Evolutionary conservation across 441 rosid species (phyloP), one percentile per base, ranked within the genome.

Genomic region (Erysimum cheiri): DNA sequence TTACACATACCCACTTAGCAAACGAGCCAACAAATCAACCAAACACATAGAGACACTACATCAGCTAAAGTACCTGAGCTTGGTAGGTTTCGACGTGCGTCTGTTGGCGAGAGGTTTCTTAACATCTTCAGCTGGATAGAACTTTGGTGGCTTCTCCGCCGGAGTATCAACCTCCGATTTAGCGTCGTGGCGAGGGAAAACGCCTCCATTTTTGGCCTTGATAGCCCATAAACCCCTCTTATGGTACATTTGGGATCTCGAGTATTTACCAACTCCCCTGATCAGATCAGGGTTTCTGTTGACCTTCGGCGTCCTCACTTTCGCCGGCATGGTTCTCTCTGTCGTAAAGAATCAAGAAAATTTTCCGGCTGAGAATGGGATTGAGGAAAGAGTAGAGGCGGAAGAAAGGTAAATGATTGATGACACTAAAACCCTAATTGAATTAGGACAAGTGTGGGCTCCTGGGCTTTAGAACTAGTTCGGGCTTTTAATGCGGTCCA

Each of bases 161-260:
- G 88, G 76, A 19, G 91, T 24, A 19, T 80, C 75, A 6, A 78
- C 77, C 69, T 84, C 88, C 0, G 91, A 79, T 28, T 82, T 79
- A 12, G 88, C 80, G 53, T 85, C 89, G 80, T 90, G 93, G 65
- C 73, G 89, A 0, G 98, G 95, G 71, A 90, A 84, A 33, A 60
- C 87, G 75, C 96, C 94, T 60, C 94, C 96, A 24, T 88, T 77
- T 77, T 92, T 88, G 24, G 94, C 96, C 78, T 88, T 92, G 81
- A 90, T 87, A 0, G 98, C 98, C 96, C 95, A 92, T 10, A 89
- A 68, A 22, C 98, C 96, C 33, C 95, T 86, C 86, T 88, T 90
- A 77, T 88, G 96, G 77, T 88, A 92, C 93, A 88, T 90, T 80
- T 87, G 71, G 1, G 93, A 87, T 49, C 96, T 77, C 0, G 98